Conservation (phyloP, 2,329 filamentous ascomycete species). For the Remersonia thermophila region DNA sequence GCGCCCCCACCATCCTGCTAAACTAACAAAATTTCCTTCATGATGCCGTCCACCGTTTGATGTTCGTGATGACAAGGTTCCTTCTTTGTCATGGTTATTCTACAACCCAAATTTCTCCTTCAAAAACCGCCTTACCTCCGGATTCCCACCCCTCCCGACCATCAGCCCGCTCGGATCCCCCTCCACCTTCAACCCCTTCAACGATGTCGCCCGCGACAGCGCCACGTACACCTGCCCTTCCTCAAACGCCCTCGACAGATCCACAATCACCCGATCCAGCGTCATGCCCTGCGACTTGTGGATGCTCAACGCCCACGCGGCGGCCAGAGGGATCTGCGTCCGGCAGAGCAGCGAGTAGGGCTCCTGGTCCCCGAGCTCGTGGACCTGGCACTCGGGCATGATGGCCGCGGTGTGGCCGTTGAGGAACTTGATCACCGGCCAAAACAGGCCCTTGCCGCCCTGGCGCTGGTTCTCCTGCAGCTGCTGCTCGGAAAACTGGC, state of each 20-base stretch:
- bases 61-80: too few species aligned
- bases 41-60: too few species aligned
- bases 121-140: conserved; percentile 24
- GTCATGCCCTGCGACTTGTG: conserved; percentile 54
- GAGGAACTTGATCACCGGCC: conserved; percentile 42
- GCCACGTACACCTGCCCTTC: conserved; percentile 51
- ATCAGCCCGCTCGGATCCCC: conserved; percentile 20
- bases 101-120: conserved; percentile 22
- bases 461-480: neutral
- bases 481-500: conserved; percentile 24
- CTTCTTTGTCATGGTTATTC: too few species aligned
- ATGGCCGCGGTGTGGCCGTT: conserved; percentile 35
- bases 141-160: conserved; percentile 22
- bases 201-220: conserved; percentile 41
- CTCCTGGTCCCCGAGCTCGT: conserved; percentile 30
- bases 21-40: too few species aligned
- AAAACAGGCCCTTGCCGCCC: conserved; percentile 20
- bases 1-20: too few species aligned
- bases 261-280: conserved; percentile 43
- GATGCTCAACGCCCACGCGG: conserved; percentile 51
- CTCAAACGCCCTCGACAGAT: conserved; percentile 40
- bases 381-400: conserved; percentile 37
- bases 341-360: conserved; percentile 38
- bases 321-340: conserved; percentile 48
- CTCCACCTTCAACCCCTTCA: conserved; percentile 35